Base-by-base conservation (phyloP, 2,329 filamentous ascomycete genomes). In the Clarireedia sp. region DNA sequence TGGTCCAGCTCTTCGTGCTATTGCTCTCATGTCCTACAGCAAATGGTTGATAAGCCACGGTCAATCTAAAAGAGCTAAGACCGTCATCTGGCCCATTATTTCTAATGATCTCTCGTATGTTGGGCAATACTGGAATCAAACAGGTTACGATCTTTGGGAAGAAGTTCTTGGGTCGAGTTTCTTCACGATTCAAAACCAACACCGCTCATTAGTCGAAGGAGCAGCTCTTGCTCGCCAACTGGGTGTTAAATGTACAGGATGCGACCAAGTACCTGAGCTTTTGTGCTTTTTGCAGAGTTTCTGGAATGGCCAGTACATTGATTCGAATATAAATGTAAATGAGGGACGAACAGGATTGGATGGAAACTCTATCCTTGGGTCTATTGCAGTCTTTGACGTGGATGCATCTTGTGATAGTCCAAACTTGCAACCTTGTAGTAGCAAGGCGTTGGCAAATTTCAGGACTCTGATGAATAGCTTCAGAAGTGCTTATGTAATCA, bases 91-190 rank as follows among this genome's bases (percentile, higher is more conserved):
- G 86, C 88, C 88, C 2, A 74, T 92, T 50, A 80, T 90, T 43
- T 74, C 77, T 36, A 91, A 90, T 60, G 89, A 94, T 63, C 74
- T 94, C 33, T 77, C 77, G 47, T 94, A 92, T 59, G 82, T 89
- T 7, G 78, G 81, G 0, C 80, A 88, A 65, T 87, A 89, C 72
- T 88, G 85, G 82, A 80, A 78, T 57, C 70, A 75, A 59, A 76
- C 76, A 5, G 76, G 75, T 0, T 92, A 84, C 64, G 89, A 95
- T 67, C 77, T 94, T 5, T 94, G 89, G 89, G 89, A 95, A 67
- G 89, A 94, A 68, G 80, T 89, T 6, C 75, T 77, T n/a, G 86
- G 87, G 48, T 84, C 81, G 21, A 90, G 86, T 0, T 94, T 90
- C 75, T 95, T 92, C 70, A 92, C 89, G 1, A 72, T 83, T 37